Evolutionary conservation across 805 yeast genomes (phyloP).

Genomic region (Yamadazyma nakazawae): DNA sequence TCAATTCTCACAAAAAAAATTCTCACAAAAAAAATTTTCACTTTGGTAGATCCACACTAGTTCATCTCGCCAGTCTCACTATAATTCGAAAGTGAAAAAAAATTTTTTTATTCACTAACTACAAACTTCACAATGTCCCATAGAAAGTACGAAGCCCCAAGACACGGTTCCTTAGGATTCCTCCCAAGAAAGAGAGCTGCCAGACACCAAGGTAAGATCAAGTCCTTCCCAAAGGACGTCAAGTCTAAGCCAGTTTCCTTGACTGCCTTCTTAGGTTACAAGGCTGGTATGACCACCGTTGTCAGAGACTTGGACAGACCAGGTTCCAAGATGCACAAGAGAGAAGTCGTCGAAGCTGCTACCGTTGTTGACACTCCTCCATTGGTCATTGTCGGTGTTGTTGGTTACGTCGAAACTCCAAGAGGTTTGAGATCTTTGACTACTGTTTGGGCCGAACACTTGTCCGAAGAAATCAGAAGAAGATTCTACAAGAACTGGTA

Average conservation of each 20-base stretch:
- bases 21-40: neutral
- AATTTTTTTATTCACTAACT: constrained; percentile 3
- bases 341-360: constrained; percentile 99
- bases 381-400: constrained; percentile 98
- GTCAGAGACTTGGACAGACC: constrained; percentile 99
- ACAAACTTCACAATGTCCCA: constrained; percentile 70
- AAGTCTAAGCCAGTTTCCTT: constrained; percentile 28
- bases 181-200: constrained; percentile 99
- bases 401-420: constrained; percentile 99
- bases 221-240: constrained; percentile 82
- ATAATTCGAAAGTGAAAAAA: constrained; percentile 1
- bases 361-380: constrained; percentile 99
- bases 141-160: constrained; percentile 99
- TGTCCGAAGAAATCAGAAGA: constrained; percentile 98
- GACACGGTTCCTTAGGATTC: constrained; percentile 99
- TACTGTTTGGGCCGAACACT: constrained; percentile 99
- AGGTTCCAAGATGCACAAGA: constrained; percentile 99
- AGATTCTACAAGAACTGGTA: constrained; percentile 99
- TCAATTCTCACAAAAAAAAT: neutral
- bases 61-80: neutral
- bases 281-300: constrained; percentile 99
- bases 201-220: constrained; percentile 97
- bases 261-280: constrained; percentile 99
- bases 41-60: neutral
- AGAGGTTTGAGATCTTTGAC: constrained; percentile 99